phyloP scores from a whole-genome alignment of 1,284 basidiomycete species.

The Heterobasidion irregulare region DNA sequence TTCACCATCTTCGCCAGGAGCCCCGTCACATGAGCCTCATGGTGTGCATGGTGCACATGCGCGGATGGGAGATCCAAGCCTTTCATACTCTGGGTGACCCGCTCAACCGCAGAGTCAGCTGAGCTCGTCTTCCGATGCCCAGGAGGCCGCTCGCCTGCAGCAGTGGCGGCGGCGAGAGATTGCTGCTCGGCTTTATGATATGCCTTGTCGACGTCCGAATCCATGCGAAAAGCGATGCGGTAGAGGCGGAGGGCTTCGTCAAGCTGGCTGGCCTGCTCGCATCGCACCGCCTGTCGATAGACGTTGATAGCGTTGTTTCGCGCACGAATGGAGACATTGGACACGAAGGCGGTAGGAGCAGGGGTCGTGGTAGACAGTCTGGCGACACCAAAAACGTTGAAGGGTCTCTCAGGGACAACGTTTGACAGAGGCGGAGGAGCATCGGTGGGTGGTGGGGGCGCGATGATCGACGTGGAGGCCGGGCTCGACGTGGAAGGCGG shows the following conservation, averaged over 20 bases:
- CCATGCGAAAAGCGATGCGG: conserved; percentile 69
- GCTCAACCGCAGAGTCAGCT: neutral
- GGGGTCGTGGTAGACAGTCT: neutral
- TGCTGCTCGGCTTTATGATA: conserved; percentile 49
- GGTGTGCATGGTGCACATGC: neutral
- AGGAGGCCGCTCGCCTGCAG: neutral
- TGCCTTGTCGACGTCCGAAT: conserved; percentile 58
- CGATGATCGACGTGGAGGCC: neutral
- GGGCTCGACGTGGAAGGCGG: neutral
- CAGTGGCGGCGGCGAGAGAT: conserved; percentile 12
- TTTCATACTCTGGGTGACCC: conserved; percentile 6
- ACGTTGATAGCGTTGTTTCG: conserved; percentile 48
- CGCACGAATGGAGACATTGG: conserved; percentile 20
- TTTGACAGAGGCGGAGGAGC: neutral
- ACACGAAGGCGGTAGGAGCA: neutral
- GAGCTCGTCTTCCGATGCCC: conserved; percentile 8
- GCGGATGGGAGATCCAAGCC: neutral
- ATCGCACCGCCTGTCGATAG: conserved; percentile 63
- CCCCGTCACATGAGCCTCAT: conserved; percentile 20
- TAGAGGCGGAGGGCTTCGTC: conserved; percentile 73
- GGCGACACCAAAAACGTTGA: neutral
- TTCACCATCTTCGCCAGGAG: conserved; percentile 40
- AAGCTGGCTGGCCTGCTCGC: conserved; percentile 66
- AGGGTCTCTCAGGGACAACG: no score
- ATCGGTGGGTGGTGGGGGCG: neutral